A percentile compares a stretch with the other conserved stretches of the same genome.
phyloP scores from a whole-genome alignment of 257 asterid species.

The Przewalskia tangutica region DNA sequence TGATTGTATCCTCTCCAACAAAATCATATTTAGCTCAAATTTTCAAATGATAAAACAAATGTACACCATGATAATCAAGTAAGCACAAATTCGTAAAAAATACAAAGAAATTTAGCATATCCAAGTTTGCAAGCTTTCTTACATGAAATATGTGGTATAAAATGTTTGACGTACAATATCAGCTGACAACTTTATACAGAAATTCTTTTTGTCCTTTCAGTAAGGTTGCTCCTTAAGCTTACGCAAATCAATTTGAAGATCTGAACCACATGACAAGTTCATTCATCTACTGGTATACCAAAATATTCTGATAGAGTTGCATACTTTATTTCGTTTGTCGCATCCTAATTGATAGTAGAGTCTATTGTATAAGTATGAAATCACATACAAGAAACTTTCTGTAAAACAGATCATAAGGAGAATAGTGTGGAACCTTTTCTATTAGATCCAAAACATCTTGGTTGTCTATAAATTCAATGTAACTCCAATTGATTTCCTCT shows the following conservation, averaged over 20 bases:
- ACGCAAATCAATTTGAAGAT: background rate
- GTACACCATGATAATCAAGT: background rate
- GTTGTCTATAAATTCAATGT: conserved; percentile 96
- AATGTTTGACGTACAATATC: background rate
- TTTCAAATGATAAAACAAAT: background rate
- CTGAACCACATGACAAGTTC: background rate
- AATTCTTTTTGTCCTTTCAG: background rate
- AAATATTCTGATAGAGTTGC: background rate
- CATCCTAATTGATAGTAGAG: background rate
- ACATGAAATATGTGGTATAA: background rate
- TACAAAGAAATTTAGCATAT: background rate
- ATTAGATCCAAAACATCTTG: conserved; percentile 97
- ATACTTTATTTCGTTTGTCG: background rate
- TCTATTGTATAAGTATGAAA: background rate
- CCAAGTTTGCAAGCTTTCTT: conserved; percentile 1
- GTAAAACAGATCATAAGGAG: background rate
- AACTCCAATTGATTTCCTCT: conserved; percentile 96
- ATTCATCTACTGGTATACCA: background rate
- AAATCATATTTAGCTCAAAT: background rate
- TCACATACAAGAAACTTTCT: background rate
- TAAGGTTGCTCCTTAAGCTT: background rate
- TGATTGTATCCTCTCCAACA: background rate
- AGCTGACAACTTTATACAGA: background rate
- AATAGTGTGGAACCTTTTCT: conserved; percentile 60
- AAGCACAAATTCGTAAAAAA: background rate